Evolutionary conservation across 495 filamentous ascomycete species (phyloP).

Genomic region (Penicillium desertorum): DNA sequence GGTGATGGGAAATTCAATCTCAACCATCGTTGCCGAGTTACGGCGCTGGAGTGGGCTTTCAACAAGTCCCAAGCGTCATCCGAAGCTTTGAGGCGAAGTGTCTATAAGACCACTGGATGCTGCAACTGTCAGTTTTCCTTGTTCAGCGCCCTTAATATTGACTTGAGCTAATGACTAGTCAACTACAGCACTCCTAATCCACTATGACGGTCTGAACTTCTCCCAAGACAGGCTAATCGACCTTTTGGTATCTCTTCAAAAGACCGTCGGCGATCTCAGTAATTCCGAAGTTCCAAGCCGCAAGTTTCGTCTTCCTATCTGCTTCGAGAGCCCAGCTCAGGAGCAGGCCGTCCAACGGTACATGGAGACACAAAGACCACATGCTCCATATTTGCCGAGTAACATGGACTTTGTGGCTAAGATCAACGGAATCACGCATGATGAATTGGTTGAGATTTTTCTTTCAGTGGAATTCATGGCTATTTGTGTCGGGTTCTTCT

Average conservation of each 20-base stretch:
- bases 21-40: constrained; percentile 52
- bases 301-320: constrained; percentile 53
- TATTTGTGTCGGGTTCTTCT: constrained; percentile 59
- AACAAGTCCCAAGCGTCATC: constrained; percentile 26
- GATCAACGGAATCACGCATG: constrained; percentile 54
- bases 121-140: constrained; percentile 36
- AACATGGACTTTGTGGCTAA: constrained; percentile 57
- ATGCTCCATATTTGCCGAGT: constrained; percentile 58
- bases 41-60: constrained; percentile 45
- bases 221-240: constrained; percentile 34
- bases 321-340: constrained; percentile 52
- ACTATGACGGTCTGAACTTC: constrained; percentile 48
- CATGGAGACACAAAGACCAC: constrained; percentile 56
- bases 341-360: constrained; percentile 53
- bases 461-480: constrained; percentile 50
- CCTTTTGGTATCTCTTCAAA: constrained; percentile 28
- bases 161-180: neutral
- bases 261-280: constrained; percentile 36
- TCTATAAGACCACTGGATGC: constrained; percentile 50
- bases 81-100: constrained; percentile 35
- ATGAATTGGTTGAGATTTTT: constrained; percentile 47
- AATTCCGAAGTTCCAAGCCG: constrained; percentile 50
- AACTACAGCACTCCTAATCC: constrained; percentile 41
- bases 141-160: neutral
- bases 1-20: constrained; percentile 50